A percentile compares a stretch with the other conserved stretches of the same genome.
Evolutionary conservation across 495 filamentous ascomycete species (phyloP).

Genomic region (Antarctomyces pellizariae): DNA sequence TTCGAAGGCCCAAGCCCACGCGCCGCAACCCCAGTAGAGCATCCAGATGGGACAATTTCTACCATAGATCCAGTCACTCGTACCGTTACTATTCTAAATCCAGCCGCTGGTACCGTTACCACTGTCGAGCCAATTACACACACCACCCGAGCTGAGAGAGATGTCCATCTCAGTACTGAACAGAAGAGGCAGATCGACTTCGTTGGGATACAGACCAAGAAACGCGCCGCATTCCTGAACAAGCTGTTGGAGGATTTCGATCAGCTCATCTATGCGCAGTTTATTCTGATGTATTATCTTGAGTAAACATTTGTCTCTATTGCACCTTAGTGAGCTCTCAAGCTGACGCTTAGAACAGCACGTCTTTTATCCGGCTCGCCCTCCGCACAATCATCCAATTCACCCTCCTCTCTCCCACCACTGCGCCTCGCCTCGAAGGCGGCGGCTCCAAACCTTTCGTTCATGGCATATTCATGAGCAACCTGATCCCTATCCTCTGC

Average conservation of each 20-base stretch:
- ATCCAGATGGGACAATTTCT: too few species aligned
- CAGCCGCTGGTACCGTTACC: too few species aligned
- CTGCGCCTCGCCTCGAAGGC: constrained; percentile 31
- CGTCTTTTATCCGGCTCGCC: constrained; percentile 49
- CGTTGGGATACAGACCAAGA: constrained; percentile 31
- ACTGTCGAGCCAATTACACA: too few species aligned
- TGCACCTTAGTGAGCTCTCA: constrained; percentile 1
- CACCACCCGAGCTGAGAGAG: too few species aligned
- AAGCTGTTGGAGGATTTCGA: constrained; percentile 52
- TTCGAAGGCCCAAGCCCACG: too few species aligned
- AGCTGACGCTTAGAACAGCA: constrained; percentile 23
- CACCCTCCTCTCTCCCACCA: constrained; percentile 57
- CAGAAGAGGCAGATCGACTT: too few species aligned
- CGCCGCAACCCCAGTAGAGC: too few species aligned
- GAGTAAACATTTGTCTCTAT: constrained; percentile 32
- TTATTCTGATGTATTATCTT: constrained; percentile 72
- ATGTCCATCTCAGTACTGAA: too few species aligned
- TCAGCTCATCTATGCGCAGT: constrained; percentile 56
- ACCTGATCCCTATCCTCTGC: constrained; percentile 46
- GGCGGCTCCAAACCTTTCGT: constrained; percentile 43
- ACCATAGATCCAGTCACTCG: too few species aligned
- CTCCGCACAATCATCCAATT: constrained; percentile 48
- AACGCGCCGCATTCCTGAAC: constrained; percentile 38
- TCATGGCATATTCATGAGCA: constrained; percentile 43
- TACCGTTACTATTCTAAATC: too few species aligned